These are phyloP conservation scores for Herpetospermum pedunculosum DNA, from an alignment of 306 rosid species.

Conservation along the genomic window DNA sequence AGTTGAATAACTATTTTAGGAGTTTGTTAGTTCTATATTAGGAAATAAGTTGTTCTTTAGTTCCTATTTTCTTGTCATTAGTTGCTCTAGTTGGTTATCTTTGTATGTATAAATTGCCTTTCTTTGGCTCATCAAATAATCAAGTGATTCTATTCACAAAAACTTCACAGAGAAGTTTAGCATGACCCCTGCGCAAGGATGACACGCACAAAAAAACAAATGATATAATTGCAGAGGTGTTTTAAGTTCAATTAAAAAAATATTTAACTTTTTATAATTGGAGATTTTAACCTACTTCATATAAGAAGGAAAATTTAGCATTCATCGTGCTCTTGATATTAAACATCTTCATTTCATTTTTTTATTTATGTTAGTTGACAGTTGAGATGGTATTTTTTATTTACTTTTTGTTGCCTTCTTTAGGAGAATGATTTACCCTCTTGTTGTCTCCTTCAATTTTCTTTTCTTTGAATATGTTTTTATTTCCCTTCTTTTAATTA, in stretches of 20 bases:
- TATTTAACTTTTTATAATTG: neutral
- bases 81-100: too few species aligned
- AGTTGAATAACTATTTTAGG: too few species aligned
- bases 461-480: neutral
- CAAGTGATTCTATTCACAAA: too few species aligned
- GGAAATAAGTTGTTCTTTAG: too few species aligned
- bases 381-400: neutral
- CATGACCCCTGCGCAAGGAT: too few species aligned
- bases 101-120: too few species aligned
- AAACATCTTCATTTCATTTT: neutral
- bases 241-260: neutral
- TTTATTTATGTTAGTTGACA: neutral
- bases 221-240: neutral
- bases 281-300: neutral
- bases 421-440: neutral
- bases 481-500: constrained; percentile 13
- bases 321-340: neutral
- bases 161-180: too few species aligned
- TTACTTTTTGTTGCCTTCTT: neutral
- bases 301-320: neutral
- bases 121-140: too few species aligned
- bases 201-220: too few species aligned
- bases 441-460: neutral
- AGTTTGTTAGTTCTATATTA: too few species aligned
- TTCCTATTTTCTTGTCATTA: too few species aligned